A percentile compares a stretch with the other conserved stretches of the same genome.
Conservation (phyloP, 352 stramenopile genomes). For the Phytophthora macrochlamydospora region DNA sequence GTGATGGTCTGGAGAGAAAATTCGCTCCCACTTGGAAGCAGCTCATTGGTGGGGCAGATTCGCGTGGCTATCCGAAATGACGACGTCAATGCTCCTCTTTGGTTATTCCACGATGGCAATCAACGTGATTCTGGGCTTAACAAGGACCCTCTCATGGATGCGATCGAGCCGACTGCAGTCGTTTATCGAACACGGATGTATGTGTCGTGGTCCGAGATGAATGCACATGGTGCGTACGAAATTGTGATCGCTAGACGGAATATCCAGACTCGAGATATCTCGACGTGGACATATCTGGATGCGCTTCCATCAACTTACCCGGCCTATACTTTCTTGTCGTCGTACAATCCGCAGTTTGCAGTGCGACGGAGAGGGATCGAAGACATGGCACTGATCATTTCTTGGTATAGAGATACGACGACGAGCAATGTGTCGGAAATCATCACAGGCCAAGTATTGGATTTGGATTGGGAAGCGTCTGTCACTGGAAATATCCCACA, state of each 20-base stretch:
- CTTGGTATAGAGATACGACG: constrained; percentile 60
- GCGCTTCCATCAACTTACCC: constrained; percentile 31
- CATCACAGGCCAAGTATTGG: constrained; percentile 46
- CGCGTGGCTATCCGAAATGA: constrained; percentile 61
- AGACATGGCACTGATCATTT: constrained; percentile 50
- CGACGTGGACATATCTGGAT: constrained; percentile 57
- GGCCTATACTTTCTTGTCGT: constrained; percentile 45
- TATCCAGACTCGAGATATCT: constrained; percentile 59
- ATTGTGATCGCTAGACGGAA: constrained; percentile 56
- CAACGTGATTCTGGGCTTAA: constrained; percentile 49
- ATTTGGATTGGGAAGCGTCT: constrained; percentile 49
- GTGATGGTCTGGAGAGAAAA: constrained; percentile 72
- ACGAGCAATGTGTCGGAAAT: constrained; percentile 50
- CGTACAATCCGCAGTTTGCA: constrained; percentile 44
- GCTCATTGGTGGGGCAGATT: constrained; percentile 48
- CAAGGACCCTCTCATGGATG: constrained; percentile 45
- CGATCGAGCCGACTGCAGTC: constrained; percentile 39
- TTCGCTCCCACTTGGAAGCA: constrained; percentile 11
- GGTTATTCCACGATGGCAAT: constrained; percentile 82
- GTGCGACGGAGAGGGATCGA: constrained; percentile 60
- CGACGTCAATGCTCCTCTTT: constrained; percentile 52
- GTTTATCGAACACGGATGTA: constrained; percentile 69
- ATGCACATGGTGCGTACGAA: constrained; percentile 39
- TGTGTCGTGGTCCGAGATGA: constrained; percentile 61
- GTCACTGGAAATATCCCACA: constrained; percentile 37